Conservation (phyloP, 2,329 filamentous ascomycete genomes). For the Zymoseptoria passerinii region DNA sequence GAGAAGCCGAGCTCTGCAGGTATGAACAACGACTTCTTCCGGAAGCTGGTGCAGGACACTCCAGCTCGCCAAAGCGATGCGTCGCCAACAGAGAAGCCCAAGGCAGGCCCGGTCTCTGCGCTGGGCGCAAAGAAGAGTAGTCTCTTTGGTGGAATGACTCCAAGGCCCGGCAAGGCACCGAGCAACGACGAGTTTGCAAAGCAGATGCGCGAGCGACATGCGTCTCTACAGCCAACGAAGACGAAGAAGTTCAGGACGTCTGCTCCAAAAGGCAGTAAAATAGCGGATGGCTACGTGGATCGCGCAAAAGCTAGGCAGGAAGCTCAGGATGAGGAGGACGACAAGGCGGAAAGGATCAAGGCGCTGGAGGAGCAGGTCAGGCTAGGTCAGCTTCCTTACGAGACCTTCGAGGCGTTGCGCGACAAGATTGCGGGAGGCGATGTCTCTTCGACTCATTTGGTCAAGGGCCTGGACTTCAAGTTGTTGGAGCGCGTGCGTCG, state of each 20-base stretch:
- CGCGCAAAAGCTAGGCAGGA: constrained; percentile 58
- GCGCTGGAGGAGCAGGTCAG: constrained; percentile 76
- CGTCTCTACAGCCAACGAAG: constrained; percentile 45
- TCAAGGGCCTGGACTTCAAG: constrained; percentile 86
- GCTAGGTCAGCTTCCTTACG: constrained; percentile 71
- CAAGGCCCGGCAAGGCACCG: constrained; percentile 55
- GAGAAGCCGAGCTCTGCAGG: background rate
- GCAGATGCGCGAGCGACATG: constrained; percentile 68
- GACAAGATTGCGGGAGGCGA: constrained; percentile 76
- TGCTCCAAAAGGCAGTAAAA: constrained; percentile 72
- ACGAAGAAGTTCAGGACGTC: constrained; percentile 61
- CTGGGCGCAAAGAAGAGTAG: constrained; percentile 27
- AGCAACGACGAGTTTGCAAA: constrained; percentile 64
- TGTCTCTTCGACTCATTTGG: constrained; percentile 69
- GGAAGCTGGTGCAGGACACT: constrained; percentile 60
- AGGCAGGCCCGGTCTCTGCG: constrained; percentile 26
- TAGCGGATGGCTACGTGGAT: constrained; percentile 76
- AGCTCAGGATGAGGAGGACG: constrained; percentile 44
- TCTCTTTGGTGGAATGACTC: constrained; percentile 75
- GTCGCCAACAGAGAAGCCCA: constrained; percentile 22
- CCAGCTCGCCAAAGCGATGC: constrained; percentile 33
- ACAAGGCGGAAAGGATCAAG: constrained; percentile 58
- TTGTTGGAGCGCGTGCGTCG: constrained; percentile 60
- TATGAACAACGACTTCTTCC: constrained; percentile 97
- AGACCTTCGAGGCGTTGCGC: constrained; percentile 66